A percentile compares a stretch with the other conserved stretches of the same genome.
These are phyloP conservation scores for Mycena belliarum DNA, from an alignment of 768 basidiomycete species.

Conservation along the genomic window DNA sequence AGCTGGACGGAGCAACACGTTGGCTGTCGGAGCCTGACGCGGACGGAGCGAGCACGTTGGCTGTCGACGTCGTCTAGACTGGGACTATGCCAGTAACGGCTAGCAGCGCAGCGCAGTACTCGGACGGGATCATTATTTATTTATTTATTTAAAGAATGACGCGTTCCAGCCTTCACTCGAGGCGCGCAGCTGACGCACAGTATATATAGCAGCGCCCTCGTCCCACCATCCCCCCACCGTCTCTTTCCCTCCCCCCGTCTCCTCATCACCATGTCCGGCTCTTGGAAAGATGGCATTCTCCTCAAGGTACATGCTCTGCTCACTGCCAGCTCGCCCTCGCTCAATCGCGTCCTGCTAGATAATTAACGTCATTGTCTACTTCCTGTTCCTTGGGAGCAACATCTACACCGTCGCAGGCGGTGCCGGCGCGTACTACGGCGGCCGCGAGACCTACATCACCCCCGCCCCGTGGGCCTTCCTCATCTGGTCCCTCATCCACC, in stretches of 20 bases:
- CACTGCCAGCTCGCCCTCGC: not conserved
- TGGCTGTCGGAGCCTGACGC: no score
- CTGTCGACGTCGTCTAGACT: no score
- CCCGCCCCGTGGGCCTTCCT: constrained; percentile 93
- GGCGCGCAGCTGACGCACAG: no score
- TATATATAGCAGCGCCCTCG: not conserved
- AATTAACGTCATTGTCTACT: constrained; percentile 79
- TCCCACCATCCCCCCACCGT: not conserved
- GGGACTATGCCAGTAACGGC: no score
- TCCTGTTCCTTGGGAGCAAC: constrained; percentile 88
- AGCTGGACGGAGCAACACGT: no score
- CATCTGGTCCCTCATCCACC: constrained; percentile 90
- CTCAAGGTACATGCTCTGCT: constrained; percentile 80
- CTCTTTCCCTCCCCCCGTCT: constrained; percentile 12
- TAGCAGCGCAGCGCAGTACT: no score
- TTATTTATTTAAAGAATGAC: no score
- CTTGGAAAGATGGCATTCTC: constrained; percentile 79
- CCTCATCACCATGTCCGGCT: constrained; percentile 51
- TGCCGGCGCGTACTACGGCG: constrained; percentile 53
- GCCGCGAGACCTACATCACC: constrained; percentile 89
- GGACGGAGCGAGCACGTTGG: no score
- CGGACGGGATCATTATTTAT: no score
- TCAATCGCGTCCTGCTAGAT: constrained; percentile 51
- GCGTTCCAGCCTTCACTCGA: no score
- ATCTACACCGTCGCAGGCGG: constrained; percentile 76